phyloP scores from a whole-genome alignment of 805 yeast genomes.

The Candida railenensis region DNA sequence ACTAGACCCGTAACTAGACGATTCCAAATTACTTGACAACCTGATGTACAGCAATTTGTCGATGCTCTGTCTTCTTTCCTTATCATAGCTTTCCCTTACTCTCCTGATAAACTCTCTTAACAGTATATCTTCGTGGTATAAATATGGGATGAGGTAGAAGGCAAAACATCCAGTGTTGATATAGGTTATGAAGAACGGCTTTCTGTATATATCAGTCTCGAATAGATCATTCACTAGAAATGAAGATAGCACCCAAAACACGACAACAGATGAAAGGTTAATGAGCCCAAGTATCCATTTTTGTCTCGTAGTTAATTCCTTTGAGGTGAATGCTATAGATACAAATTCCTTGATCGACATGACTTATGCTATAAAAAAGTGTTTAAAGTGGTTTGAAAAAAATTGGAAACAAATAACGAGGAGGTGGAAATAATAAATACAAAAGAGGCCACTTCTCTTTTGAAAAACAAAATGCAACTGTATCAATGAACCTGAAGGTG shows the following conservation, averaged over 20 bases:
- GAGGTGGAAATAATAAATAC: not conserved
- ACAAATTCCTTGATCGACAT: constrained; percentile 1
- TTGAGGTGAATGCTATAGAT: constrained; percentile 6
- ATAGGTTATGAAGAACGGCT: constrained; percentile 92
- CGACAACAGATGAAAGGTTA: constrained; percentile 70
- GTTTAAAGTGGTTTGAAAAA: too few relatives aligned
- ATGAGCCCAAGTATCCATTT: constrained; percentile 79
- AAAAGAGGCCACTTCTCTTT: too few relatives aligned
- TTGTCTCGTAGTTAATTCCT: constrained; percentile 27
- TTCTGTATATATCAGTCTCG: constrained; percentile 66
- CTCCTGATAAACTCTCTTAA: constrained; percentile 20
- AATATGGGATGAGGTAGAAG: constrained; percentile 69
- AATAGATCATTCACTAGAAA: constrained; percentile 78
- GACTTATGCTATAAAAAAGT: too few relatives aligned
- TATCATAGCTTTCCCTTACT: constrained; percentile 12
- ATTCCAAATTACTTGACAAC: constrained; percentile 6
- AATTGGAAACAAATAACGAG: too few relatives aligned
- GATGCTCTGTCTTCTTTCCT: constrained; percentile 12
- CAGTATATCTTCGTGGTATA: constrained; percentile 26
- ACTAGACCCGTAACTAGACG: constrained; percentile 21
- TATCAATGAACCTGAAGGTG: not conserved
- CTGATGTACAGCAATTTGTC: constrained; percentile 11
- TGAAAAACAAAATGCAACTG: not conserved
- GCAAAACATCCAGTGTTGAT: constrained; percentile 84
- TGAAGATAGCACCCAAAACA: constrained; percentile 89